Conservation (phyloP, 495 filamentous ascomycete species). For the Antarctomyces pellizariae region DNA sequence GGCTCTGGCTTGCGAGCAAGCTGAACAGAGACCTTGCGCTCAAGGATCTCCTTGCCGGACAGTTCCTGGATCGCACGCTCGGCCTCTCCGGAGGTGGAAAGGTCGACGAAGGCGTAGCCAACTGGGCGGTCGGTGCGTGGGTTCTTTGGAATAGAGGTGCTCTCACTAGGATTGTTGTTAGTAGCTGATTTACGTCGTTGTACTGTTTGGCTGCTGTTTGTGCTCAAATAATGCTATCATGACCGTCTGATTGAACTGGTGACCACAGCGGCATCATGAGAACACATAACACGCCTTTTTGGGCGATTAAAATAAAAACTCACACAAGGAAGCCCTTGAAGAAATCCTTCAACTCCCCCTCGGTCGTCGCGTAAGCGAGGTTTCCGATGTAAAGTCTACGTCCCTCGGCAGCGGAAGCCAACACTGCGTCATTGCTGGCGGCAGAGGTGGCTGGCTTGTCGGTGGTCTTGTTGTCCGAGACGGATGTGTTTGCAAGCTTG, state of each 20-base stretch:
- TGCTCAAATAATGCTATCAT: too few species aligned
- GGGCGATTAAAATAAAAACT: too few species aligned
- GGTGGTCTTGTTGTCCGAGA: conserved; percentile 27
- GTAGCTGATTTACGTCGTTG: too few species aligned
- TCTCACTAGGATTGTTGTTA: too few species aligned
- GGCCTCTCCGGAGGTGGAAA: conserved; percentile 80
- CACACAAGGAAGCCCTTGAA: conserved; percentile 97
- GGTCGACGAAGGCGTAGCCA: conserved; percentile 96
- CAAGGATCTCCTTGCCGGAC: conserved; percentile 86
- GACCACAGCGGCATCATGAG: too few species aligned
- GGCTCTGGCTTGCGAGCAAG: conserved; percentile 92
- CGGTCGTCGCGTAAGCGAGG: conserved; percentile 97
- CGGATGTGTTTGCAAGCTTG: conserved; percentile 50
- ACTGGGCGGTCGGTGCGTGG: conserved; percentile 94
- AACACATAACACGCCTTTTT: too few species aligned
- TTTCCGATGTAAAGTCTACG: conserved; percentile 99
- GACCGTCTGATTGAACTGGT: too few species aligned
- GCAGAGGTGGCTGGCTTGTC: conserved; percentile 21
- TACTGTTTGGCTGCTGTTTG: too few species aligned
- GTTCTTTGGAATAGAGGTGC: conserved; percentile 94
- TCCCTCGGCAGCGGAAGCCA: conserved; percentile 92
- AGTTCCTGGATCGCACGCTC: conserved; percentile 84
- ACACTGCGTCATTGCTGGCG: conserved; percentile 63
- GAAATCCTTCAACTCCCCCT: conserved; percentile 98
- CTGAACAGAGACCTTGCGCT: conserved; percentile 97